phyloP scores from a whole-genome alignment of 805 yeast species.

The Barnettozyma sucrosica region DNA sequence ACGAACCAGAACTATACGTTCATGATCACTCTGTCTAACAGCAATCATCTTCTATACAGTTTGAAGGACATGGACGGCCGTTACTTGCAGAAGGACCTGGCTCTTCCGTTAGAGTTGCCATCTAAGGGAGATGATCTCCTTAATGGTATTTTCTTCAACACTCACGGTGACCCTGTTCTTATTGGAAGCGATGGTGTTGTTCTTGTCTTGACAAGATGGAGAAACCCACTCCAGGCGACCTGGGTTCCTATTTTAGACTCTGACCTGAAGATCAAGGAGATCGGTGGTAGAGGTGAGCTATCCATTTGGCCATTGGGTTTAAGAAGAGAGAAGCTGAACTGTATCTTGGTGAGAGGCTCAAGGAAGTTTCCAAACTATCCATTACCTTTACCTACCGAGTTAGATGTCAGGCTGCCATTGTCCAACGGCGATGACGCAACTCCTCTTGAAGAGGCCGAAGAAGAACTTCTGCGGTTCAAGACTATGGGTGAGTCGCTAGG shows the following conservation, averaged over 20 bases:
- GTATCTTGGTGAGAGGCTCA: slow-evolving; percentile 68
- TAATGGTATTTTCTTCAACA: slow-evolving; percentile 77
- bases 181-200: slow-evolving; percentile 76
- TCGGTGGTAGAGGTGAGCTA: slow-evolving; percentile 48
- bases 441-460: slow-evolving; percentile 43
- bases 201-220: slow-evolving; percentile 70
- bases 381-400: slow-evolving; percentile 74
- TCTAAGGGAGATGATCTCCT: slow-evolving; percentile 25
- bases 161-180: slow-evolving; percentile 85
- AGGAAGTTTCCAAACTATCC: slow-evolving; percentile 72
- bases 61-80: slow-evolving; percentile 44
- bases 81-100: slow-evolving; percentile 40
- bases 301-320: slow-evolving; percentile 87
- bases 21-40: slow-evolving; percentile 28
- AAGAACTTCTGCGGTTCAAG: slow-evolving; percentile 53
- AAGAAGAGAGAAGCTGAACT: slow-evolving; percentile 60
- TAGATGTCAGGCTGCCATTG: slow-evolving; percentile 66
- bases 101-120: slow-evolving; percentile 35
- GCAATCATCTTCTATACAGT: slow-evolving; percentile 30
- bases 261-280: slow-evolving; percentile 40
- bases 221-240: slow-evolving; percentile 64
- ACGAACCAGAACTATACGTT: slow-evolving; percentile 27
- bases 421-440: slow-evolving; percentile 16
- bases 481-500: slow-evolving; percentile 56
- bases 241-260: slow-evolving; percentile 82